A percentile compares a stretch with the other conserved stretches of the same genome.
These are phyloP conservation scores for Penicillium lividum DNA, from an alignment of 495 filamentous ascomycete genomes.

Conservation along the genomic window DNA sequence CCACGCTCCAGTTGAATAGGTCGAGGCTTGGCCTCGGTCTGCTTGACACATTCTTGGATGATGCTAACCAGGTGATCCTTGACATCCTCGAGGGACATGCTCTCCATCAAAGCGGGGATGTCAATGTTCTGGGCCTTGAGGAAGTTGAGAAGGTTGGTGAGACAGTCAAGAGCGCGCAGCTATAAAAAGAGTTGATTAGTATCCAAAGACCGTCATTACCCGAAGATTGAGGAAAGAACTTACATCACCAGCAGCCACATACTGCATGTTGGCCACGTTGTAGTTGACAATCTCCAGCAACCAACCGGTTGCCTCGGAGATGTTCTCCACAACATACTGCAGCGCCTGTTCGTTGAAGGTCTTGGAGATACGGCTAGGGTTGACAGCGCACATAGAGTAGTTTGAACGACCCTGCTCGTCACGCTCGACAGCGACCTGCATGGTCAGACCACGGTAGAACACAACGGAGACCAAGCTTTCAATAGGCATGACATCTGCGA, in stretches of 20 bases:
- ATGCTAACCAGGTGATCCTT: constrained; percentile 82
- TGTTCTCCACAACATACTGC: constrained; percentile 91
- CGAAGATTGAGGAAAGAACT: constrained; percentile 15
- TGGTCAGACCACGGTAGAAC: constrained; percentile 97
- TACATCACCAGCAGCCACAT: constrained; percentile 91
- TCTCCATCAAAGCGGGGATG: constrained; percentile 86
- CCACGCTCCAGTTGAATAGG: constrained; percentile 89
- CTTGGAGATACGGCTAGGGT: constrained; percentile 94
- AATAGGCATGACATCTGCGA: constrained; percentile 99
- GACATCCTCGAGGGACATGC: constrained; percentile 77
- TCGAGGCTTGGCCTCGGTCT: constrained; percentile 82
- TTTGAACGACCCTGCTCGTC: constrained; percentile 90
- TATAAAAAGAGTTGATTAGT: constrained; percentile 33
- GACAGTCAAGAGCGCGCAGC: constrained; percentile 89
- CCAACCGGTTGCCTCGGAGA: constrained; percentile 90
- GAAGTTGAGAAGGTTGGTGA: constrained; percentile 90
- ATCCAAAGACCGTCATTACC: constrained; percentile 4
- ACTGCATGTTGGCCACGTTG: constrained; percentile 98
- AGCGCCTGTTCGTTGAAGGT: constrained; percentile 97
- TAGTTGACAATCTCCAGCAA: constrained; percentile 98
- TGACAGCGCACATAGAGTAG: constrained; percentile 99
- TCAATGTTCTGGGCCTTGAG: constrained; percentile 95
- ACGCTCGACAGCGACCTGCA: constrained; percentile 99
- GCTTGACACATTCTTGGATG: constrained; percentile 78
- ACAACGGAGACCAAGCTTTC: constrained; percentile 97